Percentiles rank a stretch among this genome's conserved stretches.
Conservation (phyloP, 75 land plant species). For the Cryptomeria japonica region DNA sequence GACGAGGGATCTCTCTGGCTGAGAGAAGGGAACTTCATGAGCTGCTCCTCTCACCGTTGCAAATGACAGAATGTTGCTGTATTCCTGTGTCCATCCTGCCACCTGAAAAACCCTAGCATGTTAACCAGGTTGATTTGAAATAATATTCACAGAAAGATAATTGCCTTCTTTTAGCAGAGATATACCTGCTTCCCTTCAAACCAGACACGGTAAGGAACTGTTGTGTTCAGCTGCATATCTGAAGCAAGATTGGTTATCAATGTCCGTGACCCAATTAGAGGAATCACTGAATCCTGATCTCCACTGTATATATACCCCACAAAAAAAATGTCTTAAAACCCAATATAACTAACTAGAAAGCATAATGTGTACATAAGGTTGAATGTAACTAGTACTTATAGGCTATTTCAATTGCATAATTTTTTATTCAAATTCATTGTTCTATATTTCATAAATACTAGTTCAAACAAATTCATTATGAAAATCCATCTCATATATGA, state of each 20-base stretch:
- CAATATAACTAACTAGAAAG: neutral
- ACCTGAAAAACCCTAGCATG: constrained; percentile 42
- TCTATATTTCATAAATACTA: no score
- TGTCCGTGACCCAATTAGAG: constrained; percentile 72
- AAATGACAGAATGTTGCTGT: constrained; percentile 61
- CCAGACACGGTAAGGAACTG: constrained; percentile 90
- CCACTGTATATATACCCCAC: constrained; percentile 49
- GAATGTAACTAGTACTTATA: no score
- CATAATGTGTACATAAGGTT: no score
- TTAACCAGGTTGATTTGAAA: neutral
- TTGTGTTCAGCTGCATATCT: constrained; percentile 49
- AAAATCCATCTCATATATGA: no score
- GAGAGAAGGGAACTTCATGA: constrained; percentile 86
- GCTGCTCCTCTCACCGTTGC: constrained; percentile 89
- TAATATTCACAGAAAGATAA: neutral
- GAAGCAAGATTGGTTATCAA: constrained; percentile 59
- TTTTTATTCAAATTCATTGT: no score
- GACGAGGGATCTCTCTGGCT: constrained; percentile 74
- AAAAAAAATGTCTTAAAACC: neutral
- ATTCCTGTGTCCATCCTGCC: constrained; percentile 82
- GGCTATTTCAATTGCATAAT: no score
- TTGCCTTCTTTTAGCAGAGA: neutral
- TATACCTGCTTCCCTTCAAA: constrained; percentile 72
- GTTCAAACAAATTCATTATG: no score
- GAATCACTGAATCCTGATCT: constrained; percentile 92